A percentile compares a stretch with the other conserved stretches of the same genome.
Conservation (phyloP, 805 yeast genomes). For the Teunomyces kruisii region DNA sequence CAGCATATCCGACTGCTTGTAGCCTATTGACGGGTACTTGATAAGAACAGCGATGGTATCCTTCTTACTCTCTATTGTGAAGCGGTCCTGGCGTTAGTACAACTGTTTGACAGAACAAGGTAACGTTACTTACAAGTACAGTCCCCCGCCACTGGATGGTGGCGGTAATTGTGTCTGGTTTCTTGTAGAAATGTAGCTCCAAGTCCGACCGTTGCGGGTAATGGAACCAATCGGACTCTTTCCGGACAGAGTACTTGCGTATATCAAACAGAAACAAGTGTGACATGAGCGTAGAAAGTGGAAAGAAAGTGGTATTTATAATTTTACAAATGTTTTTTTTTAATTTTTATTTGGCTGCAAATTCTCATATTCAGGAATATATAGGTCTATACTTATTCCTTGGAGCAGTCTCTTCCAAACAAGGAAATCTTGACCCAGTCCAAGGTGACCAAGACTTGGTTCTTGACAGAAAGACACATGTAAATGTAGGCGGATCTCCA, state of each 20-base stretch:
- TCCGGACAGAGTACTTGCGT: conserved; percentile 6
- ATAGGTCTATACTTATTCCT: conserved; percentile 50
- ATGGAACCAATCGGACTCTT: conserved; percentile 24
- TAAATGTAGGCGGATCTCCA: conserved; percentile 94
- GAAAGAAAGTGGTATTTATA: not conserved
- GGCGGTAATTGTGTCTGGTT: conserved; percentile 2
- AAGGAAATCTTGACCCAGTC: conserved; percentile 89
- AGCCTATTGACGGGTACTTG: conserved; percentile 28
- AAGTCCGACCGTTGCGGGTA: conserved; percentile 30
- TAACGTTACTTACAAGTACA: conserved; percentile 15
- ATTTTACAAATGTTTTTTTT: not conserved
- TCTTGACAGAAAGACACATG: conserved; percentile 88
- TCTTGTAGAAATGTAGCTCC: conserved; percentile 14
- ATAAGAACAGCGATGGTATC: conserved; percentile 16
- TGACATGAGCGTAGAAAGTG: not conserved
- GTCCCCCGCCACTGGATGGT: conserved; percentile 21
- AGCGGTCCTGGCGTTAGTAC: conserved; percentile 15
- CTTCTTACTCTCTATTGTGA: conserved; percentile 5
- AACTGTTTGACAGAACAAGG: not conserved
- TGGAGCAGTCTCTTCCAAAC: conserved; percentile 92
- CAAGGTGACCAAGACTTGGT: conserved; percentile 77
- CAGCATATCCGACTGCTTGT: conserved; percentile 20
- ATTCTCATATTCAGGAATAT: not conserved
- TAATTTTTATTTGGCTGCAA: conserved; percentile 6
- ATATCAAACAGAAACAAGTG: conserved; percentile 6